Percentiles rank a stretch among this genome's conserved stretches.
phyloP scores from a whole-genome alignment of 352 stramenopile species.

The Plasmopara halstedii region DNA sequence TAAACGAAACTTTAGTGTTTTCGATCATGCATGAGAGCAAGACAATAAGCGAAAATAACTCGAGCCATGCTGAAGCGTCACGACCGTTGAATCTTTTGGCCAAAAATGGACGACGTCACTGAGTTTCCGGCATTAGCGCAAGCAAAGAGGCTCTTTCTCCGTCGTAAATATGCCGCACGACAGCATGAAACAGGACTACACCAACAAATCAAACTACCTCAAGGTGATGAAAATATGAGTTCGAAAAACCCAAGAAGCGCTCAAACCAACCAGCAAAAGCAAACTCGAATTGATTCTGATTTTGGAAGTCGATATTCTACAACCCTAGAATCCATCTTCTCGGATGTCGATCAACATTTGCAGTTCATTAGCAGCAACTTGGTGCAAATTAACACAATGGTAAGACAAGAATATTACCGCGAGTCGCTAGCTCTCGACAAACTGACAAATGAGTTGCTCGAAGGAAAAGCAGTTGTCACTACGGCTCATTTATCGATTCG shows the following conservation, averaged over 20 bases:
- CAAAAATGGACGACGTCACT: slow-evolving; percentile 1
- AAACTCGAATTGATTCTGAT: neutral
- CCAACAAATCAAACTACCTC: neutral
- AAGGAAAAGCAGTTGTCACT: neutral
- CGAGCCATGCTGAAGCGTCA: slow-evolving; percentile 14
- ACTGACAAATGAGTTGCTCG: slow-evolving; percentile 12
- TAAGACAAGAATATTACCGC: slow-evolving; percentile 14
- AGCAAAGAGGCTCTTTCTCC: slow-evolving; percentile 23
- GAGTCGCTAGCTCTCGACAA: slow-evolving; percentile 16
- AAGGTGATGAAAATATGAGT: neutral
- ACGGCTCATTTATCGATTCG: neutral
- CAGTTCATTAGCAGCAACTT: slow-evolving; percentile 8
- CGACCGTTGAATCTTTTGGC: neutral
- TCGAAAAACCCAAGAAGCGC: neutral
- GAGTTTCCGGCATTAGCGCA: slow-evolving; percentile 22
- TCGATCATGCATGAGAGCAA: too few relatives aligned
- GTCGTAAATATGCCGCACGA: neutral
- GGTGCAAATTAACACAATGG: slow-evolving; percentile 4
- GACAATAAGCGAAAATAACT: too few relatives aligned
- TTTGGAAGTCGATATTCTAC: slow-evolving; percentile 1
- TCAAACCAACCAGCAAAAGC: neutral
- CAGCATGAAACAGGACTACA: neutral
- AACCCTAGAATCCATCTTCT: slow-evolving; percentile 10
- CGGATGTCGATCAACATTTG: slow-evolving; percentile 20
- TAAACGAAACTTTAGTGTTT: too few relatives aligned